Conservation (phyloP, 2,329 filamentous ascomycete species). For the Fusarium penzigii region DNA sequence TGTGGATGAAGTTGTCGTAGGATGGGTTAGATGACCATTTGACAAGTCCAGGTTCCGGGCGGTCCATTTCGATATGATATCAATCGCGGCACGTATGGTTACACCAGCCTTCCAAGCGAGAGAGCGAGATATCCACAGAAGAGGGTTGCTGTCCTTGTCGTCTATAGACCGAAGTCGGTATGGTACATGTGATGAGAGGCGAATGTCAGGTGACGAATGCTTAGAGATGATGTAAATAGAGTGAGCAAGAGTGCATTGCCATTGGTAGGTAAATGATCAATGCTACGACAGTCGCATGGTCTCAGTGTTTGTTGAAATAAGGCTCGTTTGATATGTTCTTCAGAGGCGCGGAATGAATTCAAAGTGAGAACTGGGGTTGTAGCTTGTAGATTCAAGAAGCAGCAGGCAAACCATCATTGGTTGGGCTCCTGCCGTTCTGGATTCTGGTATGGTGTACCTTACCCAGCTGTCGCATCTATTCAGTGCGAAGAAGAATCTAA, state of each 20-base stretch:
- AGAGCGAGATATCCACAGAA: no score
- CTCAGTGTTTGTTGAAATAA: not conserved
- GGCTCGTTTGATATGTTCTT: not conserved
- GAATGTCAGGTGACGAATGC: no score
- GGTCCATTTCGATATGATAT: slow-evolving; percentile 47
- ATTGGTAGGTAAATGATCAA: not conserved
- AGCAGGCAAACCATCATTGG: not conserved
- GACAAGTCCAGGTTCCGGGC: slow-evolving; percentile 63
- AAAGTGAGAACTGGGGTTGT: slow-evolving; percentile 1
- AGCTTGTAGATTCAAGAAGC: not conserved
- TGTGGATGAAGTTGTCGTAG: slow-evolving; percentile 62
- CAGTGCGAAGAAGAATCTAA: slow-evolving; percentile 11
- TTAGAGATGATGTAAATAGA: no score
- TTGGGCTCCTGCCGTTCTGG: not conserved
- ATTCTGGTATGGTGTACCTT: not conserved
- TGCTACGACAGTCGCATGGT: not conserved
- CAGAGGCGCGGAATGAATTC: not conserved
- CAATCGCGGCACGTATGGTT: not conserved
- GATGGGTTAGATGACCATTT: slow-evolving; percentile 65
- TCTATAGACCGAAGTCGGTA: no score
- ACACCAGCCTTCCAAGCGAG: no score
- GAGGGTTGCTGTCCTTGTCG: no score
- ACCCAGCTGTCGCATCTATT: slow-evolving; percentile 16
- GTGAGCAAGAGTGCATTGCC: not conserved
- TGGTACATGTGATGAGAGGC: no score